A percentile compares a stretch with the other conserved stretches of the same genome.
Evolutionary conservation across 768 basidiomycete species (phyloP).

Genomic region (Kockovaella imperatae): DNA sequence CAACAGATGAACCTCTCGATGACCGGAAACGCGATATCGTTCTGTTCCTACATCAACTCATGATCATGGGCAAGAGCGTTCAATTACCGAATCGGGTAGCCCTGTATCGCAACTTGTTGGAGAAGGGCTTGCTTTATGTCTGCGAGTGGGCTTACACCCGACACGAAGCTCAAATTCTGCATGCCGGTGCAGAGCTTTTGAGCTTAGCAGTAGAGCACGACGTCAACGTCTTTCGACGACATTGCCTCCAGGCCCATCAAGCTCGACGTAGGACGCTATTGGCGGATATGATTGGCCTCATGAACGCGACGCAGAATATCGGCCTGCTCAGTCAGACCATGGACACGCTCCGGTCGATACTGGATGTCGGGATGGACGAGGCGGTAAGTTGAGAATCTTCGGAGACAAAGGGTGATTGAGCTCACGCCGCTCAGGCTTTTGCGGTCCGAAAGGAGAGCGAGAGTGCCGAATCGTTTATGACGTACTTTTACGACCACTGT

Average conservation of each 20-base stretch:
- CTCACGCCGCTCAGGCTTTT: slow-evolving; percentile 13
- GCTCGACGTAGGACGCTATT: slow-evolving; percentile 56
- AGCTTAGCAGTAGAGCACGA: slow-evolving; percentile 83
- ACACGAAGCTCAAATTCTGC: slow-evolving; percentile 57
- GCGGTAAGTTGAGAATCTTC: background rate
- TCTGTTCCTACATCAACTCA: slow-evolving; percentile 80
- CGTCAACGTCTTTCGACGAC: slow-evolving; percentile 70
- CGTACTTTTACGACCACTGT: slow-evolving; percentile 82
- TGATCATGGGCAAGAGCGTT: slow-evolving; percentile 92
- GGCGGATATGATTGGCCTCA: slow-evolving; percentile 64
- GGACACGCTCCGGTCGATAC: slow-evolving; percentile 71
- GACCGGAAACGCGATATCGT: slow-evolving; percentile 61
- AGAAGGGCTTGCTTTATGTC: slow-evolving; percentile 80
- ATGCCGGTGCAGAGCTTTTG: slow-evolving; percentile 77
- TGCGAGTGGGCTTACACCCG: slow-evolving; percentile 84
- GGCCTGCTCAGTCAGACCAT: slow-evolving; percentile 85
- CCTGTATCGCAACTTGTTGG: slow-evolving; percentile 78
- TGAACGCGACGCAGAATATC: slow-evolving; percentile 71
- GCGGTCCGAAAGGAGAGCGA: slow-evolving; percentile 57
- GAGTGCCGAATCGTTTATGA: slow-evolving; percentile 77
- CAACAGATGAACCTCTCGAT: slow-evolving; percentile 50
- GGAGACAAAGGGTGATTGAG: background rate
- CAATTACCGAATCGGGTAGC: slow-evolving; percentile 77
- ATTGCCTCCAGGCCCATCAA: slow-evolving; percentile 70
- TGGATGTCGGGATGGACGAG: slow-evolving; percentile 54